Conservation (phyloP, 2,329 filamentous ascomycete species). For the Penicillium occitanis region DNA sequence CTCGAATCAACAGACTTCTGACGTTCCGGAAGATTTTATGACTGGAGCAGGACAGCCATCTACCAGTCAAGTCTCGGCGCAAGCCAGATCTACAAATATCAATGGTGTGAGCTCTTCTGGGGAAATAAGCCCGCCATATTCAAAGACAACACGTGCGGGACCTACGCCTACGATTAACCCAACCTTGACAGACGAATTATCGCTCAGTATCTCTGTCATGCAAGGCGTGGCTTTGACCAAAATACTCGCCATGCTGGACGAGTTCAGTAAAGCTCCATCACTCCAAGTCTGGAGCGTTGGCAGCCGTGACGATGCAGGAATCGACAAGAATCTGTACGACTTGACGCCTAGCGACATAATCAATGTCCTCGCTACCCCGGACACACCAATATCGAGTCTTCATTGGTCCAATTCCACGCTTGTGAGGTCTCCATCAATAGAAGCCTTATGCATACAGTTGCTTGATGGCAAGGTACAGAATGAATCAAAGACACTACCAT, state of each 20-base stretch:
- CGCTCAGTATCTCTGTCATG: not conserved
- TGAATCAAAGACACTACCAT: not conserved
- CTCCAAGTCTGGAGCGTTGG: not conserved
- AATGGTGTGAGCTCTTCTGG: no score
- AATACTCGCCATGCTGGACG: not conserved
- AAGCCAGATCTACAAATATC: not conserved
- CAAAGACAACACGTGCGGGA: not conserved
- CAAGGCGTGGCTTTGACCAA: not conserved
- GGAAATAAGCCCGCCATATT: no score
- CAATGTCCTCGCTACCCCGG: not conserved
- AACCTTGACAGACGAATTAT: not conserved
- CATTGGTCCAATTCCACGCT: not conserved
- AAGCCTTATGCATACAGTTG: not conserved
- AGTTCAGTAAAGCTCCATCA: not conserved
- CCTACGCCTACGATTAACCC: not conserved
- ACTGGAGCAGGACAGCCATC: not conserved
- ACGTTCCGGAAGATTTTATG: not conserved
- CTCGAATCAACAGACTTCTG: not conserved
- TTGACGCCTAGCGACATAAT: conserved; percentile 14
- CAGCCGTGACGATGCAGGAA: not conserved
- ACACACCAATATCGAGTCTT: not conserved
- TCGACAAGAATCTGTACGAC: not conserved
- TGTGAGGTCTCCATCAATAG: not conserved
- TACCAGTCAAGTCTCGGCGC: not conserved
- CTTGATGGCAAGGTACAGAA: not conserved